Conservation (phyloP, 73 alveolate species). For the Paramecium pentaurelia region DNA sequence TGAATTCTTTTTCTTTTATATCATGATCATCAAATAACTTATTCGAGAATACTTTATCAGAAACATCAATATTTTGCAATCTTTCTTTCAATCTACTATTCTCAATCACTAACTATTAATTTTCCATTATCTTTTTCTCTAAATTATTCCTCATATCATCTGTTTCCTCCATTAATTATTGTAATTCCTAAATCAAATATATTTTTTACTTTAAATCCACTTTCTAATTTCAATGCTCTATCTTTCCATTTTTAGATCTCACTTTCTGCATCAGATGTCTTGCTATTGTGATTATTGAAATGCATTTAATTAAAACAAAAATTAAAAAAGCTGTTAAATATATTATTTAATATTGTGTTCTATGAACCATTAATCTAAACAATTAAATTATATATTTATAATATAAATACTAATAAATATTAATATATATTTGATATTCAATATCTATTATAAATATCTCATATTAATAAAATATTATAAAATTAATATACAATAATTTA, state of each 20-base stretch:
- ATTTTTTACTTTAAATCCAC: neutral
- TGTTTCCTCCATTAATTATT: conserved; percentile 27
- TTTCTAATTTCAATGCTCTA: neutral
- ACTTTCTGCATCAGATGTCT: neutral
- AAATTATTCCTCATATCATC: conserved; percentile 15
- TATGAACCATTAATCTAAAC: neutral
- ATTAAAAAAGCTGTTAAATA: neutral
- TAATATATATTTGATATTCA: too few species aligned
- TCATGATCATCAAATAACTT: neutral
- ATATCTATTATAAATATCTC: too few species aligned
- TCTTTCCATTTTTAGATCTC: conserved; percentile 3
- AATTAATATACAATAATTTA: neutral
- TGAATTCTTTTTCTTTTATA: neutral
- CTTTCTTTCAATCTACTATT: neutral
- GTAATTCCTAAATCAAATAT: neutral
- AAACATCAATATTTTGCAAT: neutral
- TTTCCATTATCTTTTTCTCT: conserved; percentile 17
- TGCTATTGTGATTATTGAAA: neutral
- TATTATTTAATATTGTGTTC: neutral
- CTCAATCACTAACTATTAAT: neutral
- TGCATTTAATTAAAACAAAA: neutral
- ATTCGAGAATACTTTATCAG: neutral
- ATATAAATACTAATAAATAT: neutral
- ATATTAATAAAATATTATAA: too few species aligned
- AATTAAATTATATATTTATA: neutral